Percentiles rank a stretch among this genome's conserved stretches.
Evolutionary conservation across 768 basidiomycete genomes (phyloP).

Genomic region (Ramaria rubella): DNA sequence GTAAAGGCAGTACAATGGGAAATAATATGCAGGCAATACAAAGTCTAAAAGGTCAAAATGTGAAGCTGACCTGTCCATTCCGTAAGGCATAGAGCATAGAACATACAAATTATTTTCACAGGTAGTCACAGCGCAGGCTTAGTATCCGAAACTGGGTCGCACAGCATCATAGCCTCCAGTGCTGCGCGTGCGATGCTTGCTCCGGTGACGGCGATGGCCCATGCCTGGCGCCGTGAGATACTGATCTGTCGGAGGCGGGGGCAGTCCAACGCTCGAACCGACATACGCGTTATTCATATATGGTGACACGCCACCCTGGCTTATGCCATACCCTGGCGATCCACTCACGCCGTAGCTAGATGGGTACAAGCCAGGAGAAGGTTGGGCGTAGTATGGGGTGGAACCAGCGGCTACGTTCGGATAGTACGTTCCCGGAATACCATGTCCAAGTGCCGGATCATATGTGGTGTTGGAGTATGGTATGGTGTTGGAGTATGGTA

Average conservation of each 20-base stretch:
- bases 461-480: neutral
- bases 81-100: no score
- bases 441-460: constrained; percentile 3
- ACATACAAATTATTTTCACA: no score
- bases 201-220: neutral
- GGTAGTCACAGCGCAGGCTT: no score
- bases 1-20: no score
- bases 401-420: neutral
- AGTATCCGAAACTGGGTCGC: neutral
- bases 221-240: neutral
- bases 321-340: neutral
- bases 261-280: neutral
- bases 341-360: no score
- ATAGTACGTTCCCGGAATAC: constrained; percentile 9
- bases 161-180: neutral
- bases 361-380: neutral
- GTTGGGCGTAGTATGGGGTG: neutral
- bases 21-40: no score
- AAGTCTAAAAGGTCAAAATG: no score
- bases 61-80: no score
- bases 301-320: neutral
- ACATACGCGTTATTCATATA: neutral
- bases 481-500: neutral
- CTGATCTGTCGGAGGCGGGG: neutral
- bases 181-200: neutral